These are phyloP conservation scores for Aspergillus sparsus DNA, from an alignment of 495 filamentous ascomycete genomes.

Conservation along the genomic window DNA sequence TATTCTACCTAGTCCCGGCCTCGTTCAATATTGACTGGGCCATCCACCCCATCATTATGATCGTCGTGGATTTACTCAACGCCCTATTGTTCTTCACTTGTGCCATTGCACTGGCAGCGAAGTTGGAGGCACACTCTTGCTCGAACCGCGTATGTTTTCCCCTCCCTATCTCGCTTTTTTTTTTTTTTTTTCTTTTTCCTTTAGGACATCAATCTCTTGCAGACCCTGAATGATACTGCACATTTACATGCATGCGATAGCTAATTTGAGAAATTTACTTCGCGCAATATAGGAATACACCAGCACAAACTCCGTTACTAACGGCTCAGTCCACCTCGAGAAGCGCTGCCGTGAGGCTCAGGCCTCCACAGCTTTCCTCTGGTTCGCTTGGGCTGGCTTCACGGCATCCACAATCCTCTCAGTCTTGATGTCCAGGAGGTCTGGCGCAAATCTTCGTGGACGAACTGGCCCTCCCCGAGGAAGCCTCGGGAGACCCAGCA, in stretches of 20 bases:
- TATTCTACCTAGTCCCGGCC: constrained; percentile 62
- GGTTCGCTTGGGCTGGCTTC: constrained; percentile 68
- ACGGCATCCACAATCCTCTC: constrained; percentile 55
- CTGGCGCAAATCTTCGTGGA: constrained; percentile 44
- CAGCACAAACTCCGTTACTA: constrained; percentile 57
- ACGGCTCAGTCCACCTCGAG: constrained; percentile 51
- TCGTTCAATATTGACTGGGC: constrained; percentile 50
- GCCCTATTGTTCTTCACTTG: constrained; percentile 65
- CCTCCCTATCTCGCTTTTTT: not conserved
- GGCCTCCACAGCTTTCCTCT: constrained; percentile 68
- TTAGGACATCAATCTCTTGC: too few species aligned
- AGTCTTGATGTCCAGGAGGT: constrained; percentile 41
- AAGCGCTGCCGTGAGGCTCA: constrained; percentile 71
- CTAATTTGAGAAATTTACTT: not conserved
- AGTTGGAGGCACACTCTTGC: constrained; percentile 61
- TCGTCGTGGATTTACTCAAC: constrained; percentile 61
- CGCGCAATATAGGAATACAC: constrained; percentile 46
- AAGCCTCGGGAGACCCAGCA: constrained; percentile 51
- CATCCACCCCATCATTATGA: constrained; percentile 54
- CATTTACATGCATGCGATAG: too few species aligned
- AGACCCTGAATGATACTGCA: too few species aligned
- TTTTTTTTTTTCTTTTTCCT: too few species aligned
- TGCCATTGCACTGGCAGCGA: constrained; percentile 64
- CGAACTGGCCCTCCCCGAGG: constrained; percentile 43
- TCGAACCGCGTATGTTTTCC: constrained; percentile 55